Evolutionary conservation across 768 basidiomycete genomes (phyloP), one percentile per base, ranked within the genome.

Genomic region (Tricholoma terreum): DNA sequence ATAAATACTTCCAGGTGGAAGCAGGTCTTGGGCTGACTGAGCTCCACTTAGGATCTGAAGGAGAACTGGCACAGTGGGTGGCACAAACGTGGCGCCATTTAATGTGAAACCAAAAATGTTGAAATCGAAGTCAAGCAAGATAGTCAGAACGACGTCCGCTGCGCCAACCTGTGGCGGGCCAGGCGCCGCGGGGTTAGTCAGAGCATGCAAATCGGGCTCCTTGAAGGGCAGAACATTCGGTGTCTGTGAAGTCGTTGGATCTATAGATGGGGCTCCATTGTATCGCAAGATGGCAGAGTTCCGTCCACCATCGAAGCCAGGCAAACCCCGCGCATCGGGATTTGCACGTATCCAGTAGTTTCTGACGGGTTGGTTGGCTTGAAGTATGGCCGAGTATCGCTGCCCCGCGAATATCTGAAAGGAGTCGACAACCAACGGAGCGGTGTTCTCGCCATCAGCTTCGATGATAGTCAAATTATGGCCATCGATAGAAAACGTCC

Each of bases 281-380:
- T 84, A 84, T 50, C 79, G 75, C 30, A 84, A 63, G 56, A 84
- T 81, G 2, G 81, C 83, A 50, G 71, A 72, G 64, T 80, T 82
- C 52, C 77, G 67, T 9, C 75, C 75, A 15, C 66, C 68, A 0
- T 54, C 61, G 52, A 76, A 77, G 8, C 61, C 72, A n/a, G 54
- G 45, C 8, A 17, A 36, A 6, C 55, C n/a, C 0, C 69, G 60
- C 17, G 55, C 57, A 57, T 65, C 63, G 54, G 68, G 68, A 52
- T 69, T 56, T 22, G 75, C 67, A 49, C 75, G 74, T 45, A 78
- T 68, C 76, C 77, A 85, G 66, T 85, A 86, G 61, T 82, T 86
- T 6, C 67, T 72, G 21, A 78, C 62, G 0, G 75, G 61, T 54
- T 84, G 75, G 60, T 80, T 67, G 8, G 82, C 79, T 6, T 66